Evolutionary conservation across 306 rosid genomes (phyloP).

Genomic region (Urtica urens): DNA sequence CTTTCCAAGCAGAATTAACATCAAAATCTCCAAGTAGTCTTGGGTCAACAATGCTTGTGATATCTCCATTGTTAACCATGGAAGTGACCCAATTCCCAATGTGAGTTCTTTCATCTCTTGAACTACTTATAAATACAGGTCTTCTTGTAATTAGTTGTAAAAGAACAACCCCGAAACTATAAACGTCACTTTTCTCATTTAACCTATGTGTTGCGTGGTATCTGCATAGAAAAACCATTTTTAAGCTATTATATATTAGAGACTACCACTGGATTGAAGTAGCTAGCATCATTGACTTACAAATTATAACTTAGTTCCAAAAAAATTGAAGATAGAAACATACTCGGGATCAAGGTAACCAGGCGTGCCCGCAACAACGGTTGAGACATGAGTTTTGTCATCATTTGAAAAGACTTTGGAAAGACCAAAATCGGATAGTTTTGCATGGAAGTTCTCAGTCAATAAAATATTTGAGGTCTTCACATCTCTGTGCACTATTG

Average conservation of each 20-base stretch:
- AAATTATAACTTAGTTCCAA: not conserved
- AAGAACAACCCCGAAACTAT: constrained; percentile 15
- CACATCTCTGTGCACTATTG: constrained; percentile 13
- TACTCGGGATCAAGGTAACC: constrained; percentile 18
- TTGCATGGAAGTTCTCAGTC: constrained; percentile 6
- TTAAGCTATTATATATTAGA: too few relatives aligned
- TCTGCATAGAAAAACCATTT: constrained; percentile 1
- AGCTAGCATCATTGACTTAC: too few relatives aligned
- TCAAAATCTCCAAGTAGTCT: constrained; percentile 8
- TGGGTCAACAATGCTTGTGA: constrained; percentile 10
- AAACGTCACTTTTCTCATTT: constrained; percentile 15
- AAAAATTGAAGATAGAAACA: not conserved
- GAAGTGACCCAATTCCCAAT: constrained; percentile 16
- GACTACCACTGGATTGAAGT: too few relatives aligned
- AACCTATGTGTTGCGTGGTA: constrained; percentile 4
- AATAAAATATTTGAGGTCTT: constrained; percentile 11
- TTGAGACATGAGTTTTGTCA: not conserved
- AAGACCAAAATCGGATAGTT: constrained; percentile 12
- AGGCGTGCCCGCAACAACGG: constrained; percentile 6
- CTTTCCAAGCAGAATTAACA: constrained; percentile 26
- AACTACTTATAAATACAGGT: not conserved
- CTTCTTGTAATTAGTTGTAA: constrained; percentile 11
- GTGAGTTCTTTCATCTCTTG: not conserved
- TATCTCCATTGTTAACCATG: constrained; percentile 13
- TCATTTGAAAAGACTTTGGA: constrained; percentile 2